Evolutionary conservation across 768 basidiomycete genomes (phyloP), one percentile per base, ranked within the genome.

Genomic region (Amanita pseudoporphyria): DNA sequence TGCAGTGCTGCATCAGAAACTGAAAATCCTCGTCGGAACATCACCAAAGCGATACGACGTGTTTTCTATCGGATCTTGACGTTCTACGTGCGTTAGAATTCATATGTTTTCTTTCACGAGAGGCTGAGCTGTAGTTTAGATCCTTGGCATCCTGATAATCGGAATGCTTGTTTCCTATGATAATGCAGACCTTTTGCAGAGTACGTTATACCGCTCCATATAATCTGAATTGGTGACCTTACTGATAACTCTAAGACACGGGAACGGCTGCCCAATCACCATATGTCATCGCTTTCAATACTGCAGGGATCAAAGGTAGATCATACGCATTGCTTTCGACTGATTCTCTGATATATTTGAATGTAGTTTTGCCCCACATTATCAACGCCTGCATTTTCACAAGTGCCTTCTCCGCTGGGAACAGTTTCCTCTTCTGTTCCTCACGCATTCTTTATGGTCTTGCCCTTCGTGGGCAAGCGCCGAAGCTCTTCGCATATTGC

Each of bases 41-140:
- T 93, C 54, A 70, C 78, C 19, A 86, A 80, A 59, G 87, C 87
- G 19, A 79, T 88, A 45, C 71, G 76, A 32, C 72, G 84, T 18
- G 87, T 92, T 4, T 87, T 89, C 63, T 87, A 79, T 67, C 81
- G 91, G 53, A 84, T 95, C 56, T 54, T 85, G 6, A 54, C 88
- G 24, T 90, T 90, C 73, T 90, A 89, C 57, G 77, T 79, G 53
- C 53, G 76, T 58, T 12, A 18, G 14, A n/a, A 14, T 28, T 21
- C 10, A 9, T 43, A 14, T 18, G 21, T 14, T 14, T 2, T 3
- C 22, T 16, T 21, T 46, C 44, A 14, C 32, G 21, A 18, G 47
- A n/a, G 36, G 16, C 26, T 48, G 21, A 39, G 9, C n/a, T n/a
- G n/a, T n/a, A n/a, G n/a, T n/a, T n/a, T n/a, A n/a, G n/a, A n/a